A percentile compares a stretch with the other conserved stretches of the same genome.
phyloP scores from a whole-genome alignment of 257 asterid species.

The Datura wrightii region DNA sequence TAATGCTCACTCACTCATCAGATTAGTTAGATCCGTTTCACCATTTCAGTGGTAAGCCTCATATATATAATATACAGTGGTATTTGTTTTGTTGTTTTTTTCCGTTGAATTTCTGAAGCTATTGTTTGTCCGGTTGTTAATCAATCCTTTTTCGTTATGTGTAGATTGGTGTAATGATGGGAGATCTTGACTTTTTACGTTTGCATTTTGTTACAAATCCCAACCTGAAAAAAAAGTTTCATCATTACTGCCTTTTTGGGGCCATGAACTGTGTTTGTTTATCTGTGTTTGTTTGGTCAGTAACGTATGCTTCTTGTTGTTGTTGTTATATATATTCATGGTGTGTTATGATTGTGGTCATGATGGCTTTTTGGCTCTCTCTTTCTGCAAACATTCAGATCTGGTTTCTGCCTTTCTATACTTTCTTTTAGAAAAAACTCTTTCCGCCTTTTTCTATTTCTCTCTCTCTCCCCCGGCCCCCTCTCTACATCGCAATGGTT shows the following conservation, averaged over 20 bases:
- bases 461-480: too few species aligned
- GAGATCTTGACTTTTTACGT: constrained; percentile 49
- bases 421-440: too few species aligned
- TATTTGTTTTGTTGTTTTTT: neutral
- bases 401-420: constrained; percentile 22
- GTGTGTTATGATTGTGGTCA: constrained; percentile 30
- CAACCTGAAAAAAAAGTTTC: constrained; percentile 36
- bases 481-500: too few species aligned
- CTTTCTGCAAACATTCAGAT: constrained; percentile 38
- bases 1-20: constrained; percentile 49
- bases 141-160: neutral
- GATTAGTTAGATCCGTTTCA: neutral
- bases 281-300: constrained; percentile 40
- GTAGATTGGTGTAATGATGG: constrained; percentile 63
- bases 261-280: constrained; percentile 44
- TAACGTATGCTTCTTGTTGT: neutral
- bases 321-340: neutral
- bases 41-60: neutral
- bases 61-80: too few species aligned
- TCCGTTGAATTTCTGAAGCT: neutral
- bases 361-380: constrained; percentile 36
- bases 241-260: constrained; percentile 43
- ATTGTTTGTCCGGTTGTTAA: constrained; percentile 1
- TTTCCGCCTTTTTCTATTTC: too few species aligned
- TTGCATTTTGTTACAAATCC: neutral